phyloP scores from a whole-genome alignment of 2,329 filamentous ascomycete genomes.

The Cryphonectria nitschkei region DNA sequence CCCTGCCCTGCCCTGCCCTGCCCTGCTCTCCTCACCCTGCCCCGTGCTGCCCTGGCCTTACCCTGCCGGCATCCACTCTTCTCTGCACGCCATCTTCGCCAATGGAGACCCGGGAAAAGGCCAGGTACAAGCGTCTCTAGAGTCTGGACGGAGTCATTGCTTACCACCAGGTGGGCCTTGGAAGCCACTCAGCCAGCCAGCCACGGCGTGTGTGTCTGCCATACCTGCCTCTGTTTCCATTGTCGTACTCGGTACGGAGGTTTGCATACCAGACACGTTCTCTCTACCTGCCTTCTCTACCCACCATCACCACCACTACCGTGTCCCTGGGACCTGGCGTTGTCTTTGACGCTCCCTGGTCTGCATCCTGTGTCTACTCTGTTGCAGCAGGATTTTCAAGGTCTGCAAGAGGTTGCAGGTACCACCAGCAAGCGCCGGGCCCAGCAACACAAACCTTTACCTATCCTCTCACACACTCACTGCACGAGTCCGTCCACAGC shows the following conservation, averaged over 20 bases:
- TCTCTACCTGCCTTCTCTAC: neutral
- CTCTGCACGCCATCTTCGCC: slow-evolving; percentile 22
- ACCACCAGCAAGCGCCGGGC: slow-evolving; percentile 19
- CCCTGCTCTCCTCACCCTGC: neutral
- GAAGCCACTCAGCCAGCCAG: slow-evolving; percentile 12
- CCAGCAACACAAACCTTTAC: slow-evolving; percentile 10
- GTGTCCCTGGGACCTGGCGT: neutral
- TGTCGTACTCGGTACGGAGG: slow-evolving; percentile 19
- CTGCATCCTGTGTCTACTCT: neutral
- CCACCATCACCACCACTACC: slow-evolving; percentile 2
- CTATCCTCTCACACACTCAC: neutral
- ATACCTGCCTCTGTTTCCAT: neutral
- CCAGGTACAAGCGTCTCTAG: slow-evolving; percentile 7
- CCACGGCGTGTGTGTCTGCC: slow-evolving; percentile 16
- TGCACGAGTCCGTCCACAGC: slow-evolving; percentile 6
- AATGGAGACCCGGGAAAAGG: slow-evolving; percentile 3
- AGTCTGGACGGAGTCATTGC: slow-evolving; percentile 3
- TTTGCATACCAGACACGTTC: slow-evolving; percentile 8
- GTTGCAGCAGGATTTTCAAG: slow-evolving; percentile 15
- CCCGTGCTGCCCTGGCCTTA: slow-evolving; percentile 8
- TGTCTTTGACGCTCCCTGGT: neutral
- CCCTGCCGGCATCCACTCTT: slow-evolving; percentile 22
- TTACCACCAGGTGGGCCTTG: neutral
- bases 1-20: neutral
- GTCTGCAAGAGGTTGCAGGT: slow-evolving; percentile 7